Evolutionary conservation across 1,284 basidiomycete species (phyloP).

Genomic region (Anthracocystis walkeri): DNA sequence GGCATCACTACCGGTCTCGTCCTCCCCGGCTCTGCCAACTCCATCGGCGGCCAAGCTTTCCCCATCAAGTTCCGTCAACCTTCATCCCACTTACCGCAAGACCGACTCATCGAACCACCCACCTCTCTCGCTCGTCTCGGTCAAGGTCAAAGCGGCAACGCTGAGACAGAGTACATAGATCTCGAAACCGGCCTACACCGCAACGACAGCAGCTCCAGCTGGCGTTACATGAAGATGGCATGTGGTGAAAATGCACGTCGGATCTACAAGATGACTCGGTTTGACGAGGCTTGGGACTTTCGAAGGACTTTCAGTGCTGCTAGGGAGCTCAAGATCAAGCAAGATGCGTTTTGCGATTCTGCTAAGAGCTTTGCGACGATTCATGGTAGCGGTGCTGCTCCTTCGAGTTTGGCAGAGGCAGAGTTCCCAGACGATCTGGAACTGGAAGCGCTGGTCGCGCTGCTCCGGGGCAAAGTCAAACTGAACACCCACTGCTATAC

Average conservation of each 20-base stretch:
- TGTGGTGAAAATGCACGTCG: conserved; percentile 73
- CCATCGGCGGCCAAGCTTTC: conserved; percentile 79
- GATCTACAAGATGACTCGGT: conserved; percentile 72
- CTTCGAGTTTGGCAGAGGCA: conserved; percentile 74
- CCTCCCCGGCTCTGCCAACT: conserved; percentile 76
- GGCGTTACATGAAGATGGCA: conserved; percentile 67
- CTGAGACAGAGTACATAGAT: not conserved
- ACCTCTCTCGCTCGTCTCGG: conserved; percentile 52
- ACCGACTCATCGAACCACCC: conserved; percentile 62
- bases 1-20: conserved; percentile 80
- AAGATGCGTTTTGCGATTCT: conserved; percentile 77
- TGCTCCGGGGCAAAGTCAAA: conserved; percentile 82
- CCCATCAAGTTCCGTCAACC: conserved; percentile 74
- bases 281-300: conserved; percentile 76
- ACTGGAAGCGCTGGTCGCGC: conserved; percentile 87
- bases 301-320: conserved; percentile 79
- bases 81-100: conserved; percentile 38
- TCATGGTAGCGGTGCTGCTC: conserved; percentile 72
- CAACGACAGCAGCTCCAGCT: conserved; percentile 55
- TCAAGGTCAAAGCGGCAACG: conserved; percentile 25
- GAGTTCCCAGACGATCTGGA: conserved; percentile 81
- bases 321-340: conserved; percentile 78
- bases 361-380: conserved; percentile 29
- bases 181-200: conserved; percentile 51
- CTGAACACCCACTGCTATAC: conserved; percentile 68